Evolutionary conservation across 345 rosid genomes (phyloP), one percentile per base, ranked within the genome.

Genomic region (Hibiscus syriacus): DNA sequence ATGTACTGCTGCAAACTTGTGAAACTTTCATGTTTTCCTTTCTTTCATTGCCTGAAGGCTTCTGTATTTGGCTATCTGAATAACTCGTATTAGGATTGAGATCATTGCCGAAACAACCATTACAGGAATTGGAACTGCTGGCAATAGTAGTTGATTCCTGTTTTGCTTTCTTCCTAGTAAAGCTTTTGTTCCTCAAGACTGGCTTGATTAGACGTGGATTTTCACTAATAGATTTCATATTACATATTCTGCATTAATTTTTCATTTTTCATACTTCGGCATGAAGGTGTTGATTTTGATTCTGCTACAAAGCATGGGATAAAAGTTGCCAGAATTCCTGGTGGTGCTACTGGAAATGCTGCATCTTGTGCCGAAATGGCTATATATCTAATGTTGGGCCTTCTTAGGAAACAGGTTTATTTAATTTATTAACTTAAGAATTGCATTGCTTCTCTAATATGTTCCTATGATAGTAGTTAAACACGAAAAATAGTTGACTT

Each of bases 161-260:
- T 73, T 80, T 89, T 54, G 71, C 70, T 66, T 83, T 89, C 83
- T 83, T 86, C 82, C 73, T 85, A 1, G 74, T 30, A 56, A 85
- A 82, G 73, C 78, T 80, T 75, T 81, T 89, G 82, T 39, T 78
- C 76, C 79, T 74, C 65, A 88, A 83, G 50, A 81, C 76, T 59
- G 85, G 88, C 76, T 79, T 84, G 46, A 83, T 77, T 54, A 80
- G 66, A 38, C 74, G 41, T 2, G 82, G 79, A 74, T 70, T 75
- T 45, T 38, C 70, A 27, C 72, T 59, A 39, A 67, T 69, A 30
- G 82, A 29, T 70, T 75, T 82, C 45, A 56, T 66, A 38, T 41
- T 50, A 34, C 48, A 66, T 34, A 11, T 63, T 20, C 50, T 38
- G 25, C n/a, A 19, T 16, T 13, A 14, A 17, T 13, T 66, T 69